Evolutionary conservation across 2,329 filamentous ascomycete species (phyloP), one percentile per base, ranked within the genome.

Genomic region (Didymella segeticola): DNA sequence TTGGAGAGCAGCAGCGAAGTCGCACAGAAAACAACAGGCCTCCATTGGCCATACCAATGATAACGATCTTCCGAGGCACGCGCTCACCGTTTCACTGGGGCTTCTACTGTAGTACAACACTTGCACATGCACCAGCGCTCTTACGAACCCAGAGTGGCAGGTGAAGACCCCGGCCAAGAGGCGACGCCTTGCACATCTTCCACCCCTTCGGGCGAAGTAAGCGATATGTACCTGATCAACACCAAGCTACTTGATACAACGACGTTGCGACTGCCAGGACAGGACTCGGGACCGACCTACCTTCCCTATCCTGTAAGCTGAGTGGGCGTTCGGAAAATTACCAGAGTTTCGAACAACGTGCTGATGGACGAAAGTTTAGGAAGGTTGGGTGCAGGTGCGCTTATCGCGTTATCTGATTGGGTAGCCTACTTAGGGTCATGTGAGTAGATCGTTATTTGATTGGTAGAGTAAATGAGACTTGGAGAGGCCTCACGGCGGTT

Each of bases 381-480:
- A 58, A 50, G 48, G 39, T 43, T 41, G 43, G 22, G 53, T 45
- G 47, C 60, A 63, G 57, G 63, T 71, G 68, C 53, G 53, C 66
- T 68, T 69, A 70, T 69, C 65, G 57, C 55, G 41, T 49, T 33
- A 37, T 60, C 37, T 61, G 53, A 71, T 72, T 71, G 67, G 69
- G 58, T 36, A 33, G 53, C 55, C 57, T 52, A 19, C 47, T 30
- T 57, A 53, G 34, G 30, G 53, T 34, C 17, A 49, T 30, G 38
- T 31, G 34, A 58, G 62, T 43, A 61, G 59, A 64, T 62, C 60
- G 42, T 43, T 43, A 43, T 56, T 43, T 69, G 60, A 69, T 70
- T 69, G 69, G 68, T 43, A 48, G 27, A 56, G 29, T 33, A 60
- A 37, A 60, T 63, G 57, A 59, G 61, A 58, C 56, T 49, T 27